phyloP scores from a whole-genome alignment of 108 stramenopile species.

The Stephanodiscus triporus region DNA sequence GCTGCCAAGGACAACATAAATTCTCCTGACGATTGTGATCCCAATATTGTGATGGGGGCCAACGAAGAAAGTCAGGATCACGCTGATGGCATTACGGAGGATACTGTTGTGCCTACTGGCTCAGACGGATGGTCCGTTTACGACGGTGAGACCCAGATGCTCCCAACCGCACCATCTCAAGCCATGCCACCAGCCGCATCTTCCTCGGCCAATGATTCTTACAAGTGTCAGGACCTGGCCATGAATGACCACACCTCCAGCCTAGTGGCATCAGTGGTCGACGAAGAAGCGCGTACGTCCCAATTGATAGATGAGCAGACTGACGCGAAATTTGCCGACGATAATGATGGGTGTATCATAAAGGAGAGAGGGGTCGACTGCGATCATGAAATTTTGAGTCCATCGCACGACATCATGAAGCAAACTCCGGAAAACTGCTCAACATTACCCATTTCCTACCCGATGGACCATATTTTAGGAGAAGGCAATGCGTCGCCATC shows the following conservation, averaged over 20 bases:
- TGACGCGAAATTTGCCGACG: not conserved
- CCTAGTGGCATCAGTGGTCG: not conserved
- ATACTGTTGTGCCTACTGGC: constrained; percentile 14
- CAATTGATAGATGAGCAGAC: not conserved
- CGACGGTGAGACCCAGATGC: constrained; percentile 40
- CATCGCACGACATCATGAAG: constrained; percentile 18
- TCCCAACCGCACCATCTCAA: constrained; percentile 28
- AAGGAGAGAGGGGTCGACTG: not conserved
- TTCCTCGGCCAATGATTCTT: not conserved
- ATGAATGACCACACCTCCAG: not conserved
- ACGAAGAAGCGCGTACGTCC: not conserved
- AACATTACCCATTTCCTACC: constrained; percentile 27
- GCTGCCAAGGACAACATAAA: not conserved
- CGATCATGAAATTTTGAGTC: not conserved
- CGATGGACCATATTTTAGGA: constrained; percentile 20
- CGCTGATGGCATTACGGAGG: constrained; percentile 7
- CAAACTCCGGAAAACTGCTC: constrained; percentile 33
- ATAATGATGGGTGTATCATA: not conserved
- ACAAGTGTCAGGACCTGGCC: not conserved
- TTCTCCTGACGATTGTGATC: not conserved
- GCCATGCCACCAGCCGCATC: not conserved
- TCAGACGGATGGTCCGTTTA: constrained; percentile 34
- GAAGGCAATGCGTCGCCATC: not conserved
- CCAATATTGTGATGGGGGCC: not conserved
- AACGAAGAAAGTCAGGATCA: not conserved